Conservation (phyloP, 345 rosid genomes). For the Dipteronia dyeriana region DNA sequence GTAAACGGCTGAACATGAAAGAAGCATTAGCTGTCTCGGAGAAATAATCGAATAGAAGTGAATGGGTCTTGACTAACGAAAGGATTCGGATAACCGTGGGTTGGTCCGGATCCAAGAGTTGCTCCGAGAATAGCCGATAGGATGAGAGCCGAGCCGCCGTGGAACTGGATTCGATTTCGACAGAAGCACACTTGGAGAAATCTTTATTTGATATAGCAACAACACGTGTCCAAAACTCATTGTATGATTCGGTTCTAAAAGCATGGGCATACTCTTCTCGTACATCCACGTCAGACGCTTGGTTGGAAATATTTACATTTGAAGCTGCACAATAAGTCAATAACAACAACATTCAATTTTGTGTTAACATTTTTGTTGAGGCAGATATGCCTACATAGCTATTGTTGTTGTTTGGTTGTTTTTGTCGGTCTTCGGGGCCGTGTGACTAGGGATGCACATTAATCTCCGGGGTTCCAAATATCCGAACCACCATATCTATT, state of each 20-base stretch:
- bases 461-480: too few species aligned
- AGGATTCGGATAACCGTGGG: conserved; percentile 42
- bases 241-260: conserved; percentile 80
- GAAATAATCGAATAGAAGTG: conserved; percentile 55
- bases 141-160: conserved; percentile 77
- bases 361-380: too few species aligned
- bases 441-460: too few species aligned
- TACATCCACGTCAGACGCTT: conserved; percentile 42
- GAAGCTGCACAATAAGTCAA: conserved; percentile 32
- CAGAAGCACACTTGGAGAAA: conserved; percentile 24
- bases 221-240: conserved; percentile 72
- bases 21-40: conserved; percentile 63
- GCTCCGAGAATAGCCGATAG: conserved; percentile 68
- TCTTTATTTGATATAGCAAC: conserved; percentile 20
- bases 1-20: conserved; percentile 47
- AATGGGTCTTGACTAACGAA: conserved; percentile 25
- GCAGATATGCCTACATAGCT: too few species aligned
- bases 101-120: conserved; percentile 73
- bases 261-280: conserved; percentile 86
- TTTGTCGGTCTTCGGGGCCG: too few species aligned
- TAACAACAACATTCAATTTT: background rate
- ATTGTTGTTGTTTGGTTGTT: too few species aligned
- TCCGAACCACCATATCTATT: too few species aligned
- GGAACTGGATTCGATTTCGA: conserved; percentile 47
- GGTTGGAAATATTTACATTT: conserved; percentile 11